Evolutionary conservation across 768 basidiomycete species (phyloP).

Genomic region (Chiua virens): DNA sequence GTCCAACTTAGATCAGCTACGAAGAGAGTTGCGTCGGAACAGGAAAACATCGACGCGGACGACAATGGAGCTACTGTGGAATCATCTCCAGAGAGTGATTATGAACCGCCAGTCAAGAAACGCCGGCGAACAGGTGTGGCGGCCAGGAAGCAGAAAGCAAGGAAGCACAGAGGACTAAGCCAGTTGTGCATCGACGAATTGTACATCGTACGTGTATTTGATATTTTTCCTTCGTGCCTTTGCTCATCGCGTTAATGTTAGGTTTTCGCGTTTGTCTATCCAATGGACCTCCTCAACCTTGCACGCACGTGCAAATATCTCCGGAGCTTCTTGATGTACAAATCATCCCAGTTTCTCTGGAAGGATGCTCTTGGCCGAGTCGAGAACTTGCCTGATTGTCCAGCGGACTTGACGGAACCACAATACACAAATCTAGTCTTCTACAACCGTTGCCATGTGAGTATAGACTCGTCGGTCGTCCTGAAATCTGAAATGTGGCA

Average conservation of each 20-base stretch:
- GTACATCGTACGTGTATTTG: conserved; percentile 12
- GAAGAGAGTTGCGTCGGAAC: background rate
- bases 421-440: conserved; percentile 46
- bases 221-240: background rate
- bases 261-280: conserved; percentile 40
- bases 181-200: conserved; percentile 23
- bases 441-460: conserved; percentile 21
- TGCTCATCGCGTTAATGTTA: conserved; percentile 12
- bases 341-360: conserved; percentile 28
- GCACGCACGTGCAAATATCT: conserved; percentile 39
- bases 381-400: conserved; percentile 41
- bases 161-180: conserved; percentile 3
- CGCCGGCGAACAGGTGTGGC: conserved; percentile 1
- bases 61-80: background rate
- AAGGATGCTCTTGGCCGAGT: conserved; percentile 29
- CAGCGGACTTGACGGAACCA: conserved; percentile 43
- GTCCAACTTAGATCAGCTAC: background rate
- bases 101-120: background rate
- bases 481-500: background rate
- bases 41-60: background rate
- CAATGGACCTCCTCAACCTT: conserved; percentile 30
- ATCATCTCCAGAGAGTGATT: background rate
- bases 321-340: conserved; percentile 35
- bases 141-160: conserved; percentile 7
- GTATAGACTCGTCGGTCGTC: background rate